phyloP scores from a whole-genome alignment of 768 basidiomycete genomes.

The Chalciporus pseudorubinellus region DNA sequence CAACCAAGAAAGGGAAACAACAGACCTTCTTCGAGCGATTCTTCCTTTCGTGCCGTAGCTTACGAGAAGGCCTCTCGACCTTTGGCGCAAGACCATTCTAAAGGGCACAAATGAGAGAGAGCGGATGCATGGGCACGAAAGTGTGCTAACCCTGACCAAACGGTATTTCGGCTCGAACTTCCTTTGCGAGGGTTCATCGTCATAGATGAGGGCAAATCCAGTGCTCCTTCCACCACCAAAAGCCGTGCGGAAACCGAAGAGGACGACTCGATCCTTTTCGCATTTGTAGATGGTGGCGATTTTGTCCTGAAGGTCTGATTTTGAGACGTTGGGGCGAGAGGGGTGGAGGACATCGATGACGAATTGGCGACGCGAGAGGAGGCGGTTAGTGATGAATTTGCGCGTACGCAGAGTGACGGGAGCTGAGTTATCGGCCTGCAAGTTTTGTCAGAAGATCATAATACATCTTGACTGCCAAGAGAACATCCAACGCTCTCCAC shows the following conservation, averaged over 20 bases:
- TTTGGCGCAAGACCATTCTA: conserved; percentile 72
- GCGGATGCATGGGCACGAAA: background rate
- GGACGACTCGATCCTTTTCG: conserved; percentile 84
- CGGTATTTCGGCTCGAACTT: conserved; percentile 98
- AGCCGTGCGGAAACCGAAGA: conserved; percentile 91
- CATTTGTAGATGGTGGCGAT: conserved; percentile 92
- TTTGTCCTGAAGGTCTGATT: conserved; percentile 88
- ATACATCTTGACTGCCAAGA: conserved; percentile 21
- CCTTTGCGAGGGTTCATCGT: conserved; percentile 90
- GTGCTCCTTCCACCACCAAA: conserved; percentile 99
- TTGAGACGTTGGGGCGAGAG: conserved; percentile 91
- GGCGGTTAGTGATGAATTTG: conserved; percentile 99
- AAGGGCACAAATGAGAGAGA: conserved; percentile 4
- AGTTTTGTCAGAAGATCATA: conserved; percentile 15
- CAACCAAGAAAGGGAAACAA: conserved; percentile 2
- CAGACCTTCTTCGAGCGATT: conserved; percentile 98
- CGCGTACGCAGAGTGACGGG: conserved; percentile 96
- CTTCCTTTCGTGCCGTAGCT: conserved; percentile 99
- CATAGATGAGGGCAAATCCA: conserved; percentile 97
- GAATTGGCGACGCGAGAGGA: conserved; percentile 94
- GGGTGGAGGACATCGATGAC: conserved; percentile 95
- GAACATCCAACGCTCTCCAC: conserved; percentile 28
- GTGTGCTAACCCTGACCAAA: conserved; percentile 77
- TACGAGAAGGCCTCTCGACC: conserved; percentile 89
- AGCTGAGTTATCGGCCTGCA: conserved; percentile 72